Evolutionary conservation across 495 filamentous ascomycete species (phyloP), one percentile per base, ranked within the genome.

Genomic region (Penicillium robsamsonii): DNA sequence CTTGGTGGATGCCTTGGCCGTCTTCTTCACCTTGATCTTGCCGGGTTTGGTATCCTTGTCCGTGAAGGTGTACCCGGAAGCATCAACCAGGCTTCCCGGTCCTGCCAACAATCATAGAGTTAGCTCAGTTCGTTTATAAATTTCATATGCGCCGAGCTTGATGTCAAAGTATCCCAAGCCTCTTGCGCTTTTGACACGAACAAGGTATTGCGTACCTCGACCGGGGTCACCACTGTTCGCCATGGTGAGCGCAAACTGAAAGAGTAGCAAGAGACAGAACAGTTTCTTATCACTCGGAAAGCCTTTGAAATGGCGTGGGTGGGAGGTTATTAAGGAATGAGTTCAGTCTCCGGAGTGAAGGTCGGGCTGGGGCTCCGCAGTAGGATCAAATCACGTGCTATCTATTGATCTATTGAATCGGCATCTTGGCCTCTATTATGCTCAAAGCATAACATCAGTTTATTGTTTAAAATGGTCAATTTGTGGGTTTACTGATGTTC

Each of bases 21-120:
- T 50, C 72, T 86, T 88, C 75, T 88, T 90, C 40, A 91, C 70
- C 68, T 88, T 90, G 62, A 89, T 79, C 55, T 81, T 80, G 20
- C 81, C 80, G 53, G 70, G 78, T 57, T 77, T 85, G 17, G 79
- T 78, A 71, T 90, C 87, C 67, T 90, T 89, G 53, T 80, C 74
- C 5, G 83, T 80, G 45, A 70, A 73, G 56, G 78, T 80, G 54
- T 74, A 79, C 44, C 74, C 75, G 17, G 71, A 76, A 13, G 73
- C 73, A 67, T 79, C 78, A 33, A 79, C 71, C 25, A 80, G 59
- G 58, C 74, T 79, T 35, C 77, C 77, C 3, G 69, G 68, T 52
- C 57, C 74, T 61, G 56, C 48, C 20, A 2, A 22, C 1, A 5
- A 13, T 5, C 11, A 66, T 20, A 58, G 46, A 13, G 13, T 72